A percentile compares a stretch with the other conserved stretches of the same genome.
These are phyloP conservation scores for Leishmania turanica DNA, from an alignment of 208 protist species.

Conservation along the genomic window DNA sequence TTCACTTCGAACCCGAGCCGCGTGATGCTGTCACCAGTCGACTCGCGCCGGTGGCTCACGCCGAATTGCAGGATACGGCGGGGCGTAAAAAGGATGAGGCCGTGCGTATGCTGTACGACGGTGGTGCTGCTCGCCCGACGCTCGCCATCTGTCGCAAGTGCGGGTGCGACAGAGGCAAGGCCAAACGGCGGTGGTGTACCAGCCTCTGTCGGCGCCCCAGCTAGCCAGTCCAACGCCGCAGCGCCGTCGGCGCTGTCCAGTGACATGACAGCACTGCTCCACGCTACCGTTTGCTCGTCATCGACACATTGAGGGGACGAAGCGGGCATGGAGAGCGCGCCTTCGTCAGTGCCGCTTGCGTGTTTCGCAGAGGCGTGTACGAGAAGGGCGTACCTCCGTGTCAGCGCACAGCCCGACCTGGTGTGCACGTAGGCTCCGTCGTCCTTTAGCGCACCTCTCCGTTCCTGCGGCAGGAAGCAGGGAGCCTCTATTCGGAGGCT, in stretches of 20 bases:
- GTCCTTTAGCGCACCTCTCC: background rate
- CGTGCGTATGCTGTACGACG: background rate
- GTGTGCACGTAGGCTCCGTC: too few relatives aligned
- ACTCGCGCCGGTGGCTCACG: background rate
- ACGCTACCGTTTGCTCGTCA: background rate
- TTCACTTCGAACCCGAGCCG: background rate
- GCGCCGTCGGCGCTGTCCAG: conserved; percentile 10
- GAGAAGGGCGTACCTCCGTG: background rate
- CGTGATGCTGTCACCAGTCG: background rate
- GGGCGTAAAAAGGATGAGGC: conserved; percentile 9
- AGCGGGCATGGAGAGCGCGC: background rate
- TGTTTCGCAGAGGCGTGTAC: background rate
- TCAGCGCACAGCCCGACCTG: background rate
- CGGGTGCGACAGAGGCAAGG: background rate
- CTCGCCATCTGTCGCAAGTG: too few relatives aligned
- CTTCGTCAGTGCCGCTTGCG: background rate
- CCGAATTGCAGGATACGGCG: conserved; percentile 5
- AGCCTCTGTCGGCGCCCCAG: background rate
- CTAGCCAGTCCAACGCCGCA: conserved; percentile 21
- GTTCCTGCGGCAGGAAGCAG: conserved; percentile 8
- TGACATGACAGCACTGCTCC: conserved; percentile 20
- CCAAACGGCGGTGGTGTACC: background rate
- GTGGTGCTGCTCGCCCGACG: background rate
- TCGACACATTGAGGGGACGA: background rate
- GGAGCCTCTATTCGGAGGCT: conserved; percentile 18